Evolutionary conservation across 2,329 filamentous ascomycete genomes (phyloP), one percentile per base, ranked within the genome.

Genomic region (Fusarium dimerum): DNA sequence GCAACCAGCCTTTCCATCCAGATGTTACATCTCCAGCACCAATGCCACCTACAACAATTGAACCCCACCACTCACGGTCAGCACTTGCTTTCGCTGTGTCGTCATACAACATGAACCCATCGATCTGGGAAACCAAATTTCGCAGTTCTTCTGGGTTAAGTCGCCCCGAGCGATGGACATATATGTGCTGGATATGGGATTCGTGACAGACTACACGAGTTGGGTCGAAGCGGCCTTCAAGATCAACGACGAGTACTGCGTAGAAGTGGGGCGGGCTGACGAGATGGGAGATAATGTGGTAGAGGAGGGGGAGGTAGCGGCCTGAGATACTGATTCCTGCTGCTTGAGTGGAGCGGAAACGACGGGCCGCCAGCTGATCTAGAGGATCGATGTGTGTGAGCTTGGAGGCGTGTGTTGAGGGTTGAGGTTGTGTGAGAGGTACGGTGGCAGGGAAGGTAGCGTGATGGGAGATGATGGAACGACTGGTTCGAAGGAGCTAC

Each of bases 51-150:
- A 84, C 59, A 6, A 84, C 75, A 26, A 85, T 60, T 2, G 79
- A 82, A n/a, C 82, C 82, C 82, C 82, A 85, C 76, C 78, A 83
- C 53, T 76, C 73, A 5, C 82, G 74, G 26, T 60, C 66, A 6
- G 72, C 70, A 55, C 78, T 82, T 38, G 61, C 64, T 53, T 74
- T 73, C 32, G 72, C 55, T 10, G 48, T 49, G 7, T 64, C 52
- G 3, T 74, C 73, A 64, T 85, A 84, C 6, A 84, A 67, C 72
- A 84, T 80, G 62, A 75, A 77, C 40, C 70, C 61, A 45, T 77
- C 73, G 4, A 76, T 74, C 1, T 72, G 70, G 2, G 70, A 64
- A 7, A 82, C 62, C 6, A 76, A 62, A 3, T 68, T 67, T 17
- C 67, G 66, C 20, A 74, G 60, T 2, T 62, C 52, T 20, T 68